phyloP scores from a whole-genome alignment of 257 asterid genomes.

The Jacaranda copaia region DNA sequence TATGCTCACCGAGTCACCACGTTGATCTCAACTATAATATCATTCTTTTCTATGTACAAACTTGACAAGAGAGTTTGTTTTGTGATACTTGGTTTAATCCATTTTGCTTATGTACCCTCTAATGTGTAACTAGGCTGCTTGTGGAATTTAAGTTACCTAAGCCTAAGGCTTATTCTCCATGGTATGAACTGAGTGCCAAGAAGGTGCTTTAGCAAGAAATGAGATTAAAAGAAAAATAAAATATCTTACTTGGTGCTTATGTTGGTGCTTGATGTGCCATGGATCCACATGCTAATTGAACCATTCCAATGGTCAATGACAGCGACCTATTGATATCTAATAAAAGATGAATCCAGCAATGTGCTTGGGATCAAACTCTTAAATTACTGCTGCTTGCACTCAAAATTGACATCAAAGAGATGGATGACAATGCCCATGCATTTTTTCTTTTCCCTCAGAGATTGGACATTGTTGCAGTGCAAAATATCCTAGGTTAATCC shows the following conservation, averaged over 20 bases:
- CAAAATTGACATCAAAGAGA: too few species aligned
- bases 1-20: neutral
- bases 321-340: too few species aligned
- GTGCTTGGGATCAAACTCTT: too few species aligned
- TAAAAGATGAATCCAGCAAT: too few species aligned
- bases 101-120: neutral
- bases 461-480: too few species aligned
- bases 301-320: too few species aligned
- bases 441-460: too few species aligned
- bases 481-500: too few species aligned
- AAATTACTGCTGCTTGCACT: too few species aligned
- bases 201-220: neutral
- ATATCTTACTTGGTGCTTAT: neutral
- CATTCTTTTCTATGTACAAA: neutral
- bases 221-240: neutral
- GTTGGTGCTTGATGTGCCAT: neutral
- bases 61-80: neutral
- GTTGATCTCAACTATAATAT: neutral
- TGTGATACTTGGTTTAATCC: neutral
- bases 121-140: neutral
- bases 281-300: too few species aligned
- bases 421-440: too few species aligned
- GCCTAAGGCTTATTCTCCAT: neutral
- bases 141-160: neutral
- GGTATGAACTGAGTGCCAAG: neutral